These are phyloP conservation scores for Phytomonas sp. DNA, from an alignment of 208 protist genomes.

Conservation along the genomic window DNA sequence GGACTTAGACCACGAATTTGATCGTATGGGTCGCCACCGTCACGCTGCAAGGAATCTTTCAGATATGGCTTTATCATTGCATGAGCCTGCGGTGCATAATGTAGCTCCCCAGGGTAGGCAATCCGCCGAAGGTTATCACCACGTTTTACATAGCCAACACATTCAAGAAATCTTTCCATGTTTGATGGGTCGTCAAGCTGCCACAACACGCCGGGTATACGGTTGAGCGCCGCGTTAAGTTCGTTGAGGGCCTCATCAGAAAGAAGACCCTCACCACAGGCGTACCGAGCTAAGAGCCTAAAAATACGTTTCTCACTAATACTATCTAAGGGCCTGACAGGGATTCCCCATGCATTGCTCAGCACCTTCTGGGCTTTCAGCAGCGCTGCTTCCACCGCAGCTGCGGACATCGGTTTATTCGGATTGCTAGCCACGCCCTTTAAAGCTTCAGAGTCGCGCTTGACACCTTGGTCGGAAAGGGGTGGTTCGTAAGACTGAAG, in stretches of 20 bases:
- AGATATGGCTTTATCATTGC: conserved; percentile 38
- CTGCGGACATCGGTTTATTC: background rate
- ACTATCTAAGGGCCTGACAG: conserved; percentile 45
- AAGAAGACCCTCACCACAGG: conserved; percentile 49
- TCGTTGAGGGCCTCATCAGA: conserved; percentile 47
- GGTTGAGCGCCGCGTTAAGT: conserved; percentile 32
- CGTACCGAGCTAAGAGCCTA: conserved; percentile 69
- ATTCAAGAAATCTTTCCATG: conserved; percentile 55
- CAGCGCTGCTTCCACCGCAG: conserved; percentile 34
- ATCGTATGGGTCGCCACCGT: conserved; percentile 71
- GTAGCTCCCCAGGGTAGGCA: conserved; percentile 50
- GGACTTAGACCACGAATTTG: conserved; percentile 28
- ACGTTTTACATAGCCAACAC: conserved; percentile 42
- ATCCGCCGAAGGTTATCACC: conserved; percentile 72
- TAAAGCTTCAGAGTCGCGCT: background rate
- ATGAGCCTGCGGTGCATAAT: conserved; percentile 63
- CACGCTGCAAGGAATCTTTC: conserved; percentile 23
- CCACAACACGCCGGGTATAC: conserved; percentile 37
- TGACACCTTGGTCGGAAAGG: background rate
- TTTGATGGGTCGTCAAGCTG: conserved; percentile 33
- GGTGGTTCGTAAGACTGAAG: conserved; percentile 59
- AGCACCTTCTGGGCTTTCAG: conserved; percentile 49
- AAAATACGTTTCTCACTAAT: conserved; percentile 66
- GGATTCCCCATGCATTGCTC: conserved; percentile 49
- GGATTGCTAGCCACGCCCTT: background rate